These are phyloP conservation scores for Funneliformis mosseae DNA, from an alignment of 192 early-diverging fungal genomes.

Conservation along the genomic window DNA sequence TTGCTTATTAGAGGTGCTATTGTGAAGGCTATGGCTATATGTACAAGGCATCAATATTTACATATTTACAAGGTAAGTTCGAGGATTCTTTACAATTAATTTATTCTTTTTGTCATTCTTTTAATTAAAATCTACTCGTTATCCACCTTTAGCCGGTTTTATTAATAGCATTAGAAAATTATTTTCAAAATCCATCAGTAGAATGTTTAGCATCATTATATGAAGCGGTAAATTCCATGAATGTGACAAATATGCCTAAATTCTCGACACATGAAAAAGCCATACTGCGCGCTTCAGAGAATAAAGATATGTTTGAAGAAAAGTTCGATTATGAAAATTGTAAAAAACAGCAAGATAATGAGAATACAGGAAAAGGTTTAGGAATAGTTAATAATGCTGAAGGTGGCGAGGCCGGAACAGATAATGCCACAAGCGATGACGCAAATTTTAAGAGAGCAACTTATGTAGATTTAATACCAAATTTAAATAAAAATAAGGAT, in stretches of 20 bases:
- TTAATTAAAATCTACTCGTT: neutral
- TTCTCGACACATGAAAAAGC: constrained; percentile 79
- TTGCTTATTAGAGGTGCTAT: constrained; percentile 71
- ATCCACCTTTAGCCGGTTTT: constrained; percentile 70
- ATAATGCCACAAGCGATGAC: constrained; percentile 34
- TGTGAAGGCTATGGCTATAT: constrained; percentile 94
- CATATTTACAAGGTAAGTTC: constrained; percentile 78
- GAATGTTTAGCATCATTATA: constrained; percentile 79
- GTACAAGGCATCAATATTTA: constrained; percentile 85
- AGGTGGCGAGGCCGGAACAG: neutral
- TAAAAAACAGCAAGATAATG: constrained; percentile 27
- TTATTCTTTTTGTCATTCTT: neutral
- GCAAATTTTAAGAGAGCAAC: constrained; percentile 49
- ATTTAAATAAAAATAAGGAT: constrained; percentile 71
- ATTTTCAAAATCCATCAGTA: constrained; percentile 75
- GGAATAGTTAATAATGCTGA: neutral
- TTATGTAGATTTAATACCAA: constrained; percentile 49
- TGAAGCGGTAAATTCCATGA: constrained; percentile 83
- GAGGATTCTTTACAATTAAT: neutral
- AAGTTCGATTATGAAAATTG: constrained; percentile 57
- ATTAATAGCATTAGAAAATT: constrained; percentile 89
- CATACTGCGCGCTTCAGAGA: constrained; percentile 81
- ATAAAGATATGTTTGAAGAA: constrained; percentile 85
- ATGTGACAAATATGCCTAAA: constrained; percentile 76
- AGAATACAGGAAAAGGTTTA: constrained; percentile 34